phyloP scores from a whole-genome alignment of 1,284 basidiomycete species.

The Irpex rosettiformis region DNA sequence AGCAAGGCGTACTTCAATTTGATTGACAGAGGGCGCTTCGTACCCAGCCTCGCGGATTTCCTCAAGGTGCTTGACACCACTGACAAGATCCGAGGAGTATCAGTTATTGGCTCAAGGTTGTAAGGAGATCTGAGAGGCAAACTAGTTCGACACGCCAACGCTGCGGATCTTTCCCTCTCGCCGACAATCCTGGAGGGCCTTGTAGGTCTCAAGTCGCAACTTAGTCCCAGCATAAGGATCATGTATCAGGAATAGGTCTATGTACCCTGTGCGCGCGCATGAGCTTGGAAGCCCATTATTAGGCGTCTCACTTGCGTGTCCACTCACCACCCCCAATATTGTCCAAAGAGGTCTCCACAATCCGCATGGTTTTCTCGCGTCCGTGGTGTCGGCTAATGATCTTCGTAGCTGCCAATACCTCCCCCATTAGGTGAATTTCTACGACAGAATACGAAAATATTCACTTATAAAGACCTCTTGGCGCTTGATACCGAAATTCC shows the following conservation, averaged over 20 bases:
- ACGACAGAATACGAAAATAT: neutral
- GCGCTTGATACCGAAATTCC: slow-evolving; percentile 47
- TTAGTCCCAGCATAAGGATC: slow-evolving; percentile 42
- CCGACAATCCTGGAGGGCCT: slow-evolving; percentile 39
- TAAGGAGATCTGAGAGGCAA: slow-evolving; percentile 16
- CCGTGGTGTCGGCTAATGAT: slow-evolving; percentile 21
- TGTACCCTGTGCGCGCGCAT: slow-evolving; percentile 35
- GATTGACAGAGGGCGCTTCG: slow-evolving; percentile 74
- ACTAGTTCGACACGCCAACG: slow-evolving; percentile 68
- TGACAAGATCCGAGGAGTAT: slow-evolving; percentile 47
- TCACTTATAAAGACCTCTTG: slow-evolving; percentile 69
- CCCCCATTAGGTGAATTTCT: neutral
- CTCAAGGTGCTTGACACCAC: slow-evolving; percentile 74
- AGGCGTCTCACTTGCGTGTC: neutral
- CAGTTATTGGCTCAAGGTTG: slow-evolving; percentile 22
- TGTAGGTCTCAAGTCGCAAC: slow-evolving; percentile 42
- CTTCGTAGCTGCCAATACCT: slow-evolving; percentile 13
- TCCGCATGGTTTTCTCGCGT: slow-evolving; percentile 19
- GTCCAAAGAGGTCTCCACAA: slow-evolving; percentile 20
- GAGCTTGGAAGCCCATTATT: neutral
- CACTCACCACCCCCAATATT: slow-evolving; percentile 20
- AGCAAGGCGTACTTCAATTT: slow-evolving; percentile 65
- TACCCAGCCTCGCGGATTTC: slow-evolving; percentile 64
- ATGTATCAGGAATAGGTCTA: slow-evolving; percentile 63
- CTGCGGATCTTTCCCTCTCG: slow-evolving; percentile 48